Conservation (phyloP, 345 rosid species). For the Cardiospermum halicacabum region DNA sequence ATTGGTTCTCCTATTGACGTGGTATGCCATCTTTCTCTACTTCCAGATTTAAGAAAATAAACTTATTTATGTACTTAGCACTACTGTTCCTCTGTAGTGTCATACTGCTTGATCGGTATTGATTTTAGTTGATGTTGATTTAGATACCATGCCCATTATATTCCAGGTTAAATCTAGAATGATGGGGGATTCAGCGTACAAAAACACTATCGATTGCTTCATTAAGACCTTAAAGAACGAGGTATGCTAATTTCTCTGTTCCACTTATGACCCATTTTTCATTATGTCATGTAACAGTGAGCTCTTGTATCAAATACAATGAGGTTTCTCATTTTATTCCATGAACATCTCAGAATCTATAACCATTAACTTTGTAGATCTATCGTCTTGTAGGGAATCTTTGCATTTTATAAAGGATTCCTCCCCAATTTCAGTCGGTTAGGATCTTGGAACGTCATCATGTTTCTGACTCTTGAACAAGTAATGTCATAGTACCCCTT, state of each 20-base stretch:
- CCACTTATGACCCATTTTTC: background rate
- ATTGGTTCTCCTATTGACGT: slow-evolving; percentile 96
- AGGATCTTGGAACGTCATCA: slow-evolving; percentile 89
- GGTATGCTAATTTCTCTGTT: slow-evolving; percentile 30
- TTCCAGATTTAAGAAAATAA: background rate
- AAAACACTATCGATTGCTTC: slow-evolving; percentile 86
- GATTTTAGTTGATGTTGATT: background rate
- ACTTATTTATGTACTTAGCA: background rate
- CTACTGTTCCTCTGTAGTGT: background rate
- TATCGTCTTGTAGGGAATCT: slow-evolving; percentile 52
- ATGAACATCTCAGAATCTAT: background rate
- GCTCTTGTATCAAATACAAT: background rate
- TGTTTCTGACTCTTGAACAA: slow-evolving; percentile 94
- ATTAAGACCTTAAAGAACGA: slow-evolving; percentile 80
- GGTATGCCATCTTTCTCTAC: slow-evolving; percentile 37
- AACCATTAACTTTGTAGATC: background rate
- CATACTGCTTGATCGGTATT: background rate
- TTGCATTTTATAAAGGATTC: slow-evolving; percentile 91
- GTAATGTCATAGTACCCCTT: slow-evolving; percentile 29
- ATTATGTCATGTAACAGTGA: background rate
- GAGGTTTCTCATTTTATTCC: background rate
- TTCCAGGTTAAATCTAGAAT: slow-evolving; percentile 96
- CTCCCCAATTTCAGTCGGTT: slow-evolving; percentile 84
- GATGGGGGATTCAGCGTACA: slow-evolving; percentile 97
- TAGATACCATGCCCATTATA: slow-evolving; percentile 9